A percentile compares a stretch with the other conserved stretches of the same genome.
Conservation (phyloP, 495 filamentous ascomycete genomes). For the Daldinia grandis region DNA sequence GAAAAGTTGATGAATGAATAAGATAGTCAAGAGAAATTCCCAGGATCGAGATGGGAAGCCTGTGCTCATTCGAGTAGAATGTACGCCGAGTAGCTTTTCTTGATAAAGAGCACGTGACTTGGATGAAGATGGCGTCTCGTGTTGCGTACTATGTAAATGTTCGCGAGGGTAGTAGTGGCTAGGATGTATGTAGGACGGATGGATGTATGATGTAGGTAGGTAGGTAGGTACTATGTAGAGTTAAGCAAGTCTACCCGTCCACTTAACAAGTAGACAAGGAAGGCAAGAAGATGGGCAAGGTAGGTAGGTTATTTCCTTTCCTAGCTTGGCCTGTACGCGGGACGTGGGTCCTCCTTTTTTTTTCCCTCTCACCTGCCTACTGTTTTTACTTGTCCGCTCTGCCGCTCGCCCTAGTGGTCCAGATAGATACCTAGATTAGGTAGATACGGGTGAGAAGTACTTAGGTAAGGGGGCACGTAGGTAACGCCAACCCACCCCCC, state of each 20-base stretch:
- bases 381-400: slow-evolving; percentile 39
- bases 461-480: slow-evolving; percentile 25
- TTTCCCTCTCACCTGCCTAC: slow-evolving; percentile 16
- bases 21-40: slow-evolving; percentile 35
- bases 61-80: slow-evolving; percentile 33
- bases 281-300: background rate
- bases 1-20: slow-evolving; percentile 35
- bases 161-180: background rate
- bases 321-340: slow-evolving; percentile 17
- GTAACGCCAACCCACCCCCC: slow-evolving; percentile 38
- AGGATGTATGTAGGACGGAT: background rate
- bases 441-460: slow-evolving; percentile 10
- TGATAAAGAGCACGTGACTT: slow-evolving; percentile 42
- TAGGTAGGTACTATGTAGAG: background rate
- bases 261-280: background rate
- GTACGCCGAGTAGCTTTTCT: slow-evolving; percentile 25
- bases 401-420: background rate
- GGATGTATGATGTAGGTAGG: background rate
- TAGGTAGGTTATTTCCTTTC: slow-evolving; percentile 8
- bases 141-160: slow-evolving; percentile 13
- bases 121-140: slow-evolving; percentile 27
- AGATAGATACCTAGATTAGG: slow-evolving; percentile 3
- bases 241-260: background rate
- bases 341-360: slow-evolving; percentile 37
- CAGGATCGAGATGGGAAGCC: slow-evolving; percentile 42